A percentile compares a stretch with the other conserved stretches of the same genome.
Conservation (phyloP, 2,329 filamentous ascomycete genomes). For the Neofusicoccum kwambonambiense region DNA sequence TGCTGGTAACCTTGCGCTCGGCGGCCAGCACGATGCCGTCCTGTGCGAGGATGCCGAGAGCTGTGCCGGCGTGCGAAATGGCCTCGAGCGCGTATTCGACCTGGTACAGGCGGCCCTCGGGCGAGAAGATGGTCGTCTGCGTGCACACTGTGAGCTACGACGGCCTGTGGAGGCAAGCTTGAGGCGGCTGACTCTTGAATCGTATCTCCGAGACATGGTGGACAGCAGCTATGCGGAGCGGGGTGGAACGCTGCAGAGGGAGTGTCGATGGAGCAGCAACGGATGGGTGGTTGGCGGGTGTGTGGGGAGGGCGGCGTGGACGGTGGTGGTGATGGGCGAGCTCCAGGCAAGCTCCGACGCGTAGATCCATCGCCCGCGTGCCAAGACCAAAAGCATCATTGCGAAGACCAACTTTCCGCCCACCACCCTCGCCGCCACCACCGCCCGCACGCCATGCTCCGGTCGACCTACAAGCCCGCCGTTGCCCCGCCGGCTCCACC, state of each 20-base stretch:
- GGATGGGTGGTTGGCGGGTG: slow-evolving; percentile 18
- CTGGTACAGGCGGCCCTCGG: slow-evolving; percentile 96
- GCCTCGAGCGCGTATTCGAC: slow-evolving; percentile 99
- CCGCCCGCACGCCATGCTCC: slow-evolving; percentile 58
- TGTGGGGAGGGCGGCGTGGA: slow-evolving; percentile 25
- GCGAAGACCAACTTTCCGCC: slow-evolving; percentile 22
- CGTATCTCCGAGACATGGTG: slow-evolving; percentile 93
- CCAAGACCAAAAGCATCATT: slow-evolving; percentile 30
- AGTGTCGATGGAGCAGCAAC: slow-evolving; percentile 20
- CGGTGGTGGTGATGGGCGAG: slow-evolving; percentile 24
- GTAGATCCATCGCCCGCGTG: slow-evolving; percentile 6
- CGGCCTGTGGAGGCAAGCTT: slow-evolving; percentile 82
- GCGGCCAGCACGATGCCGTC: slow-evolving; percentile 98
- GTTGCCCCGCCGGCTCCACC: slow-evolving; percentile 40
- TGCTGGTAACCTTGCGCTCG: slow-evolving; percentile 98
- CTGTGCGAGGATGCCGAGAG: slow-evolving; percentile 92
- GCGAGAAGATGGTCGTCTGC: slow-evolving; percentile 99
- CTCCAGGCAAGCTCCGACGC: slow-evolving; percentile 31
- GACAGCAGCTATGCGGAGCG: slow-evolving; percentile 20
- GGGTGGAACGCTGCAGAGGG: neutral
- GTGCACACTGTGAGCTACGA: slow-evolving; percentile 62
- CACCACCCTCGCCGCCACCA: slow-evolving; percentile 26
- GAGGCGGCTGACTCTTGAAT: slow-evolving; percentile 74
- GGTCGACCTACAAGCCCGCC: slow-evolving; percentile 70
- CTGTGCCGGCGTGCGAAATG: slow-evolving; percentile 96